Evolutionary conservation across 352 stramenopile species (phyloP).

Genomic region (Pythium brachiatum): DNA sequence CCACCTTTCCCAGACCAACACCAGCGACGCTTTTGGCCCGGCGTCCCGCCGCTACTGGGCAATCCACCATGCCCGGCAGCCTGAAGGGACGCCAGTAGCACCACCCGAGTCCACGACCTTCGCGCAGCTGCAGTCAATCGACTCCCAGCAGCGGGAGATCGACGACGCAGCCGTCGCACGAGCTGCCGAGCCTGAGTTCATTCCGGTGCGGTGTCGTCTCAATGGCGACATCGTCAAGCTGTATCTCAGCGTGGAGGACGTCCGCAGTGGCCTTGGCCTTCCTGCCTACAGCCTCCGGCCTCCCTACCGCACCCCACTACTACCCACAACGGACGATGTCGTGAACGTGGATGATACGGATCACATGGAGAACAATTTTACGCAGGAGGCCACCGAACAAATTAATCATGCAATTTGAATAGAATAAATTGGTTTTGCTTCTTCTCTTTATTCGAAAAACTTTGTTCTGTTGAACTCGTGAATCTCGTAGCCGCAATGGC

Average conservation of each 20-base stretch:
- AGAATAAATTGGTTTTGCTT: background rate
- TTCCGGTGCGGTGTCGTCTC: background rate
- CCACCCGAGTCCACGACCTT: background rate
- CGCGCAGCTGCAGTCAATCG: conserved; percentile 1
- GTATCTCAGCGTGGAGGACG: background rate
- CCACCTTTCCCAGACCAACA: conserved; percentile 10
- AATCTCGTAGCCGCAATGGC: too few species aligned
- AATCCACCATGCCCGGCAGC: background rate
- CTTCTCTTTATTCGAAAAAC: too few species aligned
- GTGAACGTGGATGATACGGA: conserved; percentile 1
- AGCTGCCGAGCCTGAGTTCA: conserved; percentile 2
- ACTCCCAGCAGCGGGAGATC: background rate
- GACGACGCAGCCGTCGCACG: background rate
- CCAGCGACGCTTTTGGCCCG: background rate
- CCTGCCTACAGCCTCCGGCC: background rate
- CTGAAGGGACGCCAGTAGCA: background rate
- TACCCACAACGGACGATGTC: background rate
- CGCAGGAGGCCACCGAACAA: background rate
- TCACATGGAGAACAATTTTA: conserved; percentile 1
- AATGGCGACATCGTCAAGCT: conserved; percentile 3
- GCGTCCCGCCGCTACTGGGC: conserved; percentile 6
- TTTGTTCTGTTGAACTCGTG: too few species aligned
- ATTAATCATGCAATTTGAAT: conserved; percentile 6
- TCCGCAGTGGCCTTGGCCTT: background rate
- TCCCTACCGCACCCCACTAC: background rate